Evolutionary conservation across 768 basidiomycete genomes (phyloP).

Genomic region (Trametes sanguinea): DNA sequence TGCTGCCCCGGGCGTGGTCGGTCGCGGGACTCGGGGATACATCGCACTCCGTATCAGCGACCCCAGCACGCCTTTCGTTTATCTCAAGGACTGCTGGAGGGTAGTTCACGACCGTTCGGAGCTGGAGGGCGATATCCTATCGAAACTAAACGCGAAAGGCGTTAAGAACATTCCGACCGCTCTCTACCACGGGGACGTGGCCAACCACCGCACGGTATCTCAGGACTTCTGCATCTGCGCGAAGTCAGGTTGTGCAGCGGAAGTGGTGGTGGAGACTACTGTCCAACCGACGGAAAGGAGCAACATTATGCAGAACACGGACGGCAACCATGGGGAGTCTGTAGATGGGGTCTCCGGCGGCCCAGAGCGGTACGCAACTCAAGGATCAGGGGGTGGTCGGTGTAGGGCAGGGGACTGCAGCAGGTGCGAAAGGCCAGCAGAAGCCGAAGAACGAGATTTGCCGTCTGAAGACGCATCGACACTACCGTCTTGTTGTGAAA

Average conservation of each 20-base stretch:
- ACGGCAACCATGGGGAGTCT: too few relatives aligned
- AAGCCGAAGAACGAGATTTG: neutral
- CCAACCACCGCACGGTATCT: too few relatives aligned
- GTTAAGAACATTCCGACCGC: neutral
- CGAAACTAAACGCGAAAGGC: neutral
- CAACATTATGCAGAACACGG: too few relatives aligned
- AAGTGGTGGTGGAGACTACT: too few relatives aligned
- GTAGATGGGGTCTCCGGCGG: too few relatives aligned
- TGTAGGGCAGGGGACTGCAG: too few relatives aligned
- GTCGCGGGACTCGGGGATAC: neutral
- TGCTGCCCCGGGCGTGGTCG: neutral
- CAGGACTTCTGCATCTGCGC: too few relatives aligned
- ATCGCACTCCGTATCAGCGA: conserved; percentile 5
- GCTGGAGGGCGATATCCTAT: conserved; percentile 8
- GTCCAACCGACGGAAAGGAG: too few relatives aligned
- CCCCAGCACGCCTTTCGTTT: neutral
- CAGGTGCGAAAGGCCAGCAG: too few relatives aligned
- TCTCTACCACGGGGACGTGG: conserved; percentile 4
- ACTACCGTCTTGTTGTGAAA: conserved; percentile 11
- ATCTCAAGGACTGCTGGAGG: conserved; percentile 22
- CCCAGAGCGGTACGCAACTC: too few relatives aligned
- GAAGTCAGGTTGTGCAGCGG: too few relatives aligned
- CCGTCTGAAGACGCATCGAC: conserved; percentile 7
- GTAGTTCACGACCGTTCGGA: neutral
- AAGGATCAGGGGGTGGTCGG: too few relatives aligned